Conservation (phyloP, 768 basidiomycete species). For the Postia placenta region DNA sequence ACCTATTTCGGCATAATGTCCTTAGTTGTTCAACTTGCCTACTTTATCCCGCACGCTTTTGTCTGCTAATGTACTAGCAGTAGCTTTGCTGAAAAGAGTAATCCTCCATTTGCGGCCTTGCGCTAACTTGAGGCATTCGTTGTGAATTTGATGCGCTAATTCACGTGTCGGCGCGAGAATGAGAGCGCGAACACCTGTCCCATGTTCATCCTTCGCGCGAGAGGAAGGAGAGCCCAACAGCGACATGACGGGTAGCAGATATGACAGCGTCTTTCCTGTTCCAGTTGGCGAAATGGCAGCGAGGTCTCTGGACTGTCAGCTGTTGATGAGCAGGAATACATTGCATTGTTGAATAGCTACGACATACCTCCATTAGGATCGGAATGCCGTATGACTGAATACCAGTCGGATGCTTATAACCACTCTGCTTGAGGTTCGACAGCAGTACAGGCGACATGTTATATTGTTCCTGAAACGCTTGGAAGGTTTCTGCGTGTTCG, state of each 20-base stretch:
- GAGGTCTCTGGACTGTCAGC: conserved; percentile 66
- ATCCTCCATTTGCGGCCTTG: conserved; percentile 80
- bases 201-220: conserved; percentile 36
- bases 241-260: conserved; percentile 78
- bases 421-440: conserved; percentile 54
- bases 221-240: conserved; percentile 49
- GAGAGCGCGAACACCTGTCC: conserved; percentile 66
- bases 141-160: conserved; percentile 91
- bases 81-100: conserved; percentile 83
- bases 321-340: not conserved
- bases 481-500: conserved; percentile 48
- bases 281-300: conserved; percentile 96
- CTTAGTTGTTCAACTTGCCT: conserved; percentile 38
- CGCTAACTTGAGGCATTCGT: conserved; percentile 80
- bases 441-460: conserved; percentile 53
- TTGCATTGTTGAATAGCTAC: not conserved
- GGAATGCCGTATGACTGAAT: conserved; percentile 80
- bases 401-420: conserved; percentile 66
- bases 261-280: conserved; percentile 93
- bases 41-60: conserved; percentile 71
- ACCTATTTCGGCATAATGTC: not conserved
- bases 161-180: conserved; percentile 91
- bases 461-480: conserved; percentile 52
- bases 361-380: conserved; percentile 66
- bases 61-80: conserved; percentile 73